Conservation (phyloP, 305 asterid genomes). For the Salvia sclarea region DNA sequence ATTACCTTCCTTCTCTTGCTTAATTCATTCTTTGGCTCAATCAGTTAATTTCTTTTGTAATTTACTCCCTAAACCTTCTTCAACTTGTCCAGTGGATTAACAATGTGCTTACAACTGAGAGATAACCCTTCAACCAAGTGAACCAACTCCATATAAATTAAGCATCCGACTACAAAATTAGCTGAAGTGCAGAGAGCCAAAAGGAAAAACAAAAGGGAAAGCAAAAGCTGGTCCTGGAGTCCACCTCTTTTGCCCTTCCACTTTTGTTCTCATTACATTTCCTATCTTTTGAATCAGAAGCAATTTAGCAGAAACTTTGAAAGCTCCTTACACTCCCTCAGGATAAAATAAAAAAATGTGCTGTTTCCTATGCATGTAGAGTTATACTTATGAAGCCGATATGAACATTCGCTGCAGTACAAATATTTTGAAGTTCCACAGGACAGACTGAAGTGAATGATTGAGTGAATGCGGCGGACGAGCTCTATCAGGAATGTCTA, state of each 20-base stretch:
- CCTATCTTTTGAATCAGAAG: background rate
- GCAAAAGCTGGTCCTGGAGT: background rate
- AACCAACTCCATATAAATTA: conserved; percentile 2
- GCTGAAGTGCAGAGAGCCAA: background rate
- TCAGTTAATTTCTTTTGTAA: background rate
- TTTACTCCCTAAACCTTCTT: background rate
- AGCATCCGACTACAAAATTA: background rate
- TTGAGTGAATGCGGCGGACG: too few species aligned
- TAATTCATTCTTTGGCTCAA: background rate
- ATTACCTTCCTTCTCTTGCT: conserved; percentile 37
- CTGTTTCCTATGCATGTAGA: background rate
- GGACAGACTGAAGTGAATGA: background rate
- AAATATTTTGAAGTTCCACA: background rate
- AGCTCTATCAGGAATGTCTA: too few species aligned
- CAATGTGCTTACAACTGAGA: background rate
- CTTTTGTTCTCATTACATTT: background rate
- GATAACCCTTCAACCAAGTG: background rate
- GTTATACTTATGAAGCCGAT: background rate
- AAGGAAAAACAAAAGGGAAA: background rate
- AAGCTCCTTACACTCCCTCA: background rate
- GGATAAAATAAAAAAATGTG: background rate
- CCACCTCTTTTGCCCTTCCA: background rate
- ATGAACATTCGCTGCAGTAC: background rate
- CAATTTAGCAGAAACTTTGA: background rate
- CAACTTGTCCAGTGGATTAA: background rate